Evolutionary conservation across 768 basidiomycete species (phyloP).

Genomic region (Tylopilus subfusipes): DNA sequence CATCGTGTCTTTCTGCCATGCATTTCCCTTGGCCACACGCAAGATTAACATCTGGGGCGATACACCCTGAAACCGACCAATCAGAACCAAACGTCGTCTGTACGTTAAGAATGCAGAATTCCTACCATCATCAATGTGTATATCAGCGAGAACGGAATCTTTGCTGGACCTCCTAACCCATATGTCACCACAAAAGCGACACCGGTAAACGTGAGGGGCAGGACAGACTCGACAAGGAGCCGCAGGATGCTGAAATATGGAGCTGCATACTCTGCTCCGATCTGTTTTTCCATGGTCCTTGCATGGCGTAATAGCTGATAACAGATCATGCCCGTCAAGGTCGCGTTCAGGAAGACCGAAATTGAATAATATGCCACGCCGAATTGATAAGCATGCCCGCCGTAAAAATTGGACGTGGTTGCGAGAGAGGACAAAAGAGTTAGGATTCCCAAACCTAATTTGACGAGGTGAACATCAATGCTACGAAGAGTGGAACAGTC

Average conservation of each 20-base stretch:
- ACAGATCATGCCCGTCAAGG: slow-evolving; percentile 10
- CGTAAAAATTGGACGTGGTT: background rate
- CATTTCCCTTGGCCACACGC: slow-evolving; percentile 3
- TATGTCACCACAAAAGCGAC: slow-evolving; percentile 4
- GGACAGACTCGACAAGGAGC: slow-evolving; percentile 12
- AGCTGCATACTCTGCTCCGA: background rate
- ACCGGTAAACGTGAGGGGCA: slow-evolving; percentile 11
- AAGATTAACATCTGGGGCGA: slow-evolving; percentile 14
- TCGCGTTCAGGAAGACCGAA: background rate
- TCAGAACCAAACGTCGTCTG: background rate
- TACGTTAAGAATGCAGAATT: no score
- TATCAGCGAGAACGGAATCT: background rate
- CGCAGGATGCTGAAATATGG: background rate
- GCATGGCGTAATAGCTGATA: background rate
- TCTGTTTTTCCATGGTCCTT: background rate
- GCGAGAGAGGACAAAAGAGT: background rate
- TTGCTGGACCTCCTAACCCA: background rate
- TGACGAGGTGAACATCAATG: no score
- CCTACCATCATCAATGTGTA: slow-evolving; percentile 7
- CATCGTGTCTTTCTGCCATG: slow-evolving; percentile 4
- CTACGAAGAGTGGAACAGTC: slow-evolving; percentile 9
- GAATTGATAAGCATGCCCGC: background rate
- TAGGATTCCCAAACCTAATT: slow-evolving; percentile 4
- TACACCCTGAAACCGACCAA: slow-evolving; percentile 2
- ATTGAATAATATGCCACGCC: slow-evolving; percentile 2